These are phyloP conservation scores for Phaseolus coccineus DNA, from an alignment of 331 rosid genomes.

Conservation along the genomic window DNA sequence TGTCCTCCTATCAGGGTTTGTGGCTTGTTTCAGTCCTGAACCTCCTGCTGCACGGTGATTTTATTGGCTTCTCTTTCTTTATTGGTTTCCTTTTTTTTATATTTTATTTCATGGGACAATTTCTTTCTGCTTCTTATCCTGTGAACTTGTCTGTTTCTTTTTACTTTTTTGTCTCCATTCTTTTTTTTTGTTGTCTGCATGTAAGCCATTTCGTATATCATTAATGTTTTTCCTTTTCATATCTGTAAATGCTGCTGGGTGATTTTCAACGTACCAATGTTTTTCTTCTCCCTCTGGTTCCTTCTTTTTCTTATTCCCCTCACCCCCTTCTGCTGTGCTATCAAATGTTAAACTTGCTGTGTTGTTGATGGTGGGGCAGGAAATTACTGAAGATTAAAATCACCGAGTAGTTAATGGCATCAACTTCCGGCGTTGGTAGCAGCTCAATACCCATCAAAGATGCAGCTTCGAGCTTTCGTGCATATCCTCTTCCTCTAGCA, in stretches of 20 bases:
- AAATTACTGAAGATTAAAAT: slow-evolving; percentile 42
- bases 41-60: slow-evolving; percentile 56
- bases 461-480: slow-evolving; percentile 42
- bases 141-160: slow-evolving; percentile 51
- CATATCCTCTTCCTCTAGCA: slow-evolving; percentile 71
- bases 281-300: slow-evolving; percentile 19
- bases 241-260: slow-evolving; percentile 20
- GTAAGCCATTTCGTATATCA: slow-evolving; percentile 36
- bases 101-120: slow-evolving; percentile 14
- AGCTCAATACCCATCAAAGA: slow-evolving; percentile 57
- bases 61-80: slow-evolving; percentile 33
- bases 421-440: slow-evolving; percentile 62
- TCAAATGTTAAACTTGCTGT: slow-evolving; percentile 33
- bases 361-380: slow-evolving; percentile 50
- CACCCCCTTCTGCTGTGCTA: slow-evolving; percentile 26
- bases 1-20: slow-evolving; percentile 40
- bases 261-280: slow-evolving; percentile 2
- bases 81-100: background rate
- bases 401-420: slow-evolving; percentile 63
- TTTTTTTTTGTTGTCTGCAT: slow-evolving; percentile 47
- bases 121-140: slow-evolving; percentile 38
- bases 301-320: background rate
- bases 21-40: slow-evolving; percentile 47
- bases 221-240: slow-evolving; percentile 41
- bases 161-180: slow-evolving; percentile 40